These are phyloP conservation scores for Fusarium ramigenum DNA, from an alignment of 2,329 filamentous ascomycete species.

Conservation along the genomic window DNA sequence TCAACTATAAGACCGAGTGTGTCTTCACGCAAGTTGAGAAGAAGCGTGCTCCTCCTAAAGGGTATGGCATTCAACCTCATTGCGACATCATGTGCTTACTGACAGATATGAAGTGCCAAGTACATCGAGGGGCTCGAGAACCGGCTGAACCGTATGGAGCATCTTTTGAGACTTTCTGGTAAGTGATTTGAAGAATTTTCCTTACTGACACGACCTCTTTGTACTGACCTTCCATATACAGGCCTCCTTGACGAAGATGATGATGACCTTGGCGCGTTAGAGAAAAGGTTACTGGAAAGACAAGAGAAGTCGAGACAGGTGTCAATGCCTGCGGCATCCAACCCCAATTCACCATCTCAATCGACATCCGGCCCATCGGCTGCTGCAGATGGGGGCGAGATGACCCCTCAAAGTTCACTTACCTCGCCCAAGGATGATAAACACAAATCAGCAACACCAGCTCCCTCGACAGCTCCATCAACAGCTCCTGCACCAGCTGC, in stretches of 20 bases:
- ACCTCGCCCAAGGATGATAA: conserved; percentile 59
- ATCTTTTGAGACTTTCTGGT: conserved; percentile 84
- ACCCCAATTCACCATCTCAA: conserved; percentile 62
- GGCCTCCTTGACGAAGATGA: conserved; percentile 87
- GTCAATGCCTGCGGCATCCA: conserved; percentile 58
- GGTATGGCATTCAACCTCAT: conserved; percentile 63
- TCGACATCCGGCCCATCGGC: conserved; percentile 50
- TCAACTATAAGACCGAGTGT: conserved; percentile 98
- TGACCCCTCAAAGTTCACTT: conserved; percentile 63
- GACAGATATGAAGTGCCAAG: conserved; percentile 73
- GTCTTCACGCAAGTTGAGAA: conserved; percentile 98
- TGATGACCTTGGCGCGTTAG: conserved; percentile 85
- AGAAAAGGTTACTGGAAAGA: conserved; percentile 76
- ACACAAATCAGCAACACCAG: conserved; percentile 42
- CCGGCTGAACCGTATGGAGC: conserved; percentile 94
- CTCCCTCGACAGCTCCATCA: conserved; percentile 13
- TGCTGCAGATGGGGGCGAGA: conserved; percentile 51
- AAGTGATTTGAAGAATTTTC: conserved; percentile 28
- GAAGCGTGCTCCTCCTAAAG: conserved; percentile 96
- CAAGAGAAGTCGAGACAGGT: conserved; percentile 60
- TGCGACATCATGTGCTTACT: conserved; percentile 12
- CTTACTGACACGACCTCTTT: not conserved
- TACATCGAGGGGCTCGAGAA: conserved; percentile 98
- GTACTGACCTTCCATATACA: conserved; percentile 42
- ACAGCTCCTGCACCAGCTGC: conserved; percentile 1